Percentiles rank a stretch among this genome's conserved stretches.
phyloP scores from a whole-genome alignment of 768 basidiomycete species.

The Pleurotus sapidus region DNA sequence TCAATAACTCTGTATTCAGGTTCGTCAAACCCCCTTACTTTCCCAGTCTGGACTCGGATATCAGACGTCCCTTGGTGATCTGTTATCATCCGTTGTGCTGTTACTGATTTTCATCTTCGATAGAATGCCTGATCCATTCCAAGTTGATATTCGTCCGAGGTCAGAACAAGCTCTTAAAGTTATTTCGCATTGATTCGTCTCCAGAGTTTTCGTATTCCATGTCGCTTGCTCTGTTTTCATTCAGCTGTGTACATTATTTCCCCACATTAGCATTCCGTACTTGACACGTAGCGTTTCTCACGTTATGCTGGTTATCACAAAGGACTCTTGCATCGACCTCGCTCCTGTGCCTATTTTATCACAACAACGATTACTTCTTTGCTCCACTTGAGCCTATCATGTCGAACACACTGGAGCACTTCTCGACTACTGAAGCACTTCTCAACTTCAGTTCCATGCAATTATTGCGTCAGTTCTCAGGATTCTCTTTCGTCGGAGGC shows the following conservation, averaged over 20 bases:
- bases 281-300: too few species aligned
- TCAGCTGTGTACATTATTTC: slow-evolving; percentile 5
- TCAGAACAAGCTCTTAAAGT: slow-evolving; percentile 41
- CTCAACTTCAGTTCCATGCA: too few species aligned
- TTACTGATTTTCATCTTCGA: not conserved
- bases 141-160: slow-evolving; percentile 48
- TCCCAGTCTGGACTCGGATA: not conserved
- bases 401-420: too few species aligned
- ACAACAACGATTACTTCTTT: too few species aligned
- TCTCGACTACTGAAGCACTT: too few species aligned
- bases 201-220: not conserved
- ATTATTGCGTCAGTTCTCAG: too few species aligned
- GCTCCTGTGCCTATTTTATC: too few species aligned
- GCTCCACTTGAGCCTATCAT: too few species aligned
- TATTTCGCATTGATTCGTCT: slow-evolving; percentile 26
- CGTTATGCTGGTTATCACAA: too few species aligned
- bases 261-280: not conserved
- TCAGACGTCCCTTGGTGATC: not conserved
- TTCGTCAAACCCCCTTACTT: slow-evolving; percentile 22
- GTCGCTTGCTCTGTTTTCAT: not conserved
- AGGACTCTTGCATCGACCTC: too few species aligned
- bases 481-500: too few species aligned
- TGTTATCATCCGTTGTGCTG: not conserved
- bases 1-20: slow-evolving; percentile 65
- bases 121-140: slow-evolving; percentile 47